Evolutionary conservation across 75 land plant genomes (phyloP).

Genomic region (Azolla pinnata): DNA sequence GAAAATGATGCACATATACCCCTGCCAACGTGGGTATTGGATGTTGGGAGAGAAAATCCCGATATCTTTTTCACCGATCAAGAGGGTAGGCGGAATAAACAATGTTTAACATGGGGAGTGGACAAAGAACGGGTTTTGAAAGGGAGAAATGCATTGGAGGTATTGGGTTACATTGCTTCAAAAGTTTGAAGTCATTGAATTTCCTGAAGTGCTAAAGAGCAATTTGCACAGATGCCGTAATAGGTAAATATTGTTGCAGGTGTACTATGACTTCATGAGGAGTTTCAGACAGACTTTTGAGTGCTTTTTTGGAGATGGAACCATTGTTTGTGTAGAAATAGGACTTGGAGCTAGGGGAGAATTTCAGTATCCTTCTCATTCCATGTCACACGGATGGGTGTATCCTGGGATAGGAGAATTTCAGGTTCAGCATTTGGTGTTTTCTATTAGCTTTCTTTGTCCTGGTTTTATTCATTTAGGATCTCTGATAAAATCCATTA

Average conservation of each 20-base stretch:
- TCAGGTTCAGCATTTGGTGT: constrained; percentile 10
- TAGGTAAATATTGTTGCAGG: constrained; percentile 18
- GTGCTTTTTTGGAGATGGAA: constrained; percentile 21
- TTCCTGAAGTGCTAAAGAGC: too few species aligned
- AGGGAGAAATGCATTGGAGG: constrained; percentile 30
- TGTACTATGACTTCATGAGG: constrained; percentile 32
- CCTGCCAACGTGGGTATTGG: constrained; percentile 26
- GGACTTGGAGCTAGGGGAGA: constrained; percentile 32
- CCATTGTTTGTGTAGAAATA: constrained; percentile 25
- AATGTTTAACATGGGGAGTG: constrained; percentile 33
- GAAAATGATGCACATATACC: constrained; percentile 21
- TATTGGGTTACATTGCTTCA: neutral
- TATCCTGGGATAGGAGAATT: constrained; percentile 24
- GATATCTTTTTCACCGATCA: constrained; percentile 30
- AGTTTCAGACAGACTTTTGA: constrained; percentile 25
- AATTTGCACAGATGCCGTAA: too few species aligned
- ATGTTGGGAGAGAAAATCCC: constrained; percentile 28
- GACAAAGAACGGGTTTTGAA: constrained; percentile 28
- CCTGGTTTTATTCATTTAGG: too few species aligned
- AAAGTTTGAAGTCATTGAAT: neutral
- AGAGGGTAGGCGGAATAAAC: constrained; percentile 23
- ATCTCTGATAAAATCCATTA: neutral
- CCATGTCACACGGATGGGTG: constrained; percentile 19
- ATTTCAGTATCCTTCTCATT: constrained; percentile 36
- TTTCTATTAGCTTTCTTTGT: too few species aligned